These are phyloP conservation scores for Botryosphaeria dothidea DNA, from an alignment of 2,329 filamentous ascomycete species.

Conservation along the genomic window DNA sequence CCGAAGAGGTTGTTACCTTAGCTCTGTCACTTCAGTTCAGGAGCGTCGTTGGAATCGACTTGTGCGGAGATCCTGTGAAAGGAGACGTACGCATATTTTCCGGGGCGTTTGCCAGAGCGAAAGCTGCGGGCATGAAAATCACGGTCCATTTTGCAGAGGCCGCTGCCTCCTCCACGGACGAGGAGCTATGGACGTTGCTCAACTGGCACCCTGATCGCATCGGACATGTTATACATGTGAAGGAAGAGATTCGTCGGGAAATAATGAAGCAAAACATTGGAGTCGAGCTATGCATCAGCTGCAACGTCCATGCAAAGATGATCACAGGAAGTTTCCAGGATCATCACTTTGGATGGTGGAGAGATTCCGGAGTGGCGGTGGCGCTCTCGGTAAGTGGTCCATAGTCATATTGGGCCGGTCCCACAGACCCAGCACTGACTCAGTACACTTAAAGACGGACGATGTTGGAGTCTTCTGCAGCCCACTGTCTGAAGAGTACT, in stretches of 20 bases:
- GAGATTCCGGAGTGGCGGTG: slow-evolving; percentile 54
- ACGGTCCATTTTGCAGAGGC: slow-evolving; percentile 81
- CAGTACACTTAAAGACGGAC: slow-evolving; percentile 62
- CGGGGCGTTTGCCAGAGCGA: slow-evolving; percentile 60
- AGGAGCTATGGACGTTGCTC: slow-evolving; percentile 66
- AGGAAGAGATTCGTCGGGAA: slow-evolving; percentile 58
- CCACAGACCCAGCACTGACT: background rate
- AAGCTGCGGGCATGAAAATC: slow-evolving; percentile 57
- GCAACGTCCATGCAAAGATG: slow-evolving; percentile 77
- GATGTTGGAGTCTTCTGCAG: slow-evolving; percentile 82
- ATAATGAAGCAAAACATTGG: slow-evolving; percentile 60
- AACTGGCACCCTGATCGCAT: slow-evolving; percentile 67
- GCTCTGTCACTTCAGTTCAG: slow-evolving; percentile 55
- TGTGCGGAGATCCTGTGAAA: slow-evolving; percentile 73
- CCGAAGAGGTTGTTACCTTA: slow-evolving; percentile 64
- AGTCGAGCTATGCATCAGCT: slow-evolving; percentile 76
- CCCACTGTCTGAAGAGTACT: slow-evolving; percentile 74
- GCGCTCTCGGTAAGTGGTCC: slow-evolving; percentile 66
- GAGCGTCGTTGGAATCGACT: slow-evolving; percentile 72
- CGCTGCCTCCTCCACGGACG: slow-evolving; percentile 54
- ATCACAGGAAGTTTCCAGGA: slow-evolving; percentile 63
- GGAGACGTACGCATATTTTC: slow-evolving; percentile 63
- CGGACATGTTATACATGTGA: slow-evolving; percentile 78
- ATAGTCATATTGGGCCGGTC: background rate
- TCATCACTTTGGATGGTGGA: slow-evolving; percentile 80